Conservation (phyloP, 805 yeast genomes). For the Saccharomycopsis selenospora region DNA sequence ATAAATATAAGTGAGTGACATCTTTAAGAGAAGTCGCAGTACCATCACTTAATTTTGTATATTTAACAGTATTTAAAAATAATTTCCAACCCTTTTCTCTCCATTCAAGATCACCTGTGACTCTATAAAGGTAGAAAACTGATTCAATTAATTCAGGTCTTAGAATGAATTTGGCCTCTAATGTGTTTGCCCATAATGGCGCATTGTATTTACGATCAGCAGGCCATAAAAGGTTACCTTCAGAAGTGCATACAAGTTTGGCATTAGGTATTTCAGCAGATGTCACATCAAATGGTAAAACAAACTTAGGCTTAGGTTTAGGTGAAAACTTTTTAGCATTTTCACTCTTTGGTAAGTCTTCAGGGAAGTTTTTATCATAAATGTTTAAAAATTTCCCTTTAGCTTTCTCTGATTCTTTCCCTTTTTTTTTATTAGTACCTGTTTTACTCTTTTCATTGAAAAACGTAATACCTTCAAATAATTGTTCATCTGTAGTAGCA, state of each 20-base stretch:
- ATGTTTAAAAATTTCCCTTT: conserved; percentile 6
- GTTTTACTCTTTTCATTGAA: conserved; percentile 1
- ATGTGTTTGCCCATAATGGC: conserved; percentile 29
- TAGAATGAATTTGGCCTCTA: conserved; percentile 36
- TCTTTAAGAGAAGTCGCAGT: conserved; percentile 35
- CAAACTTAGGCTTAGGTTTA: conserved; percentile 10
- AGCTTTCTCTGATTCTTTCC: not conserved
- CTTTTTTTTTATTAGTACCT: not conserved
- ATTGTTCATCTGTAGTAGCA: conserved; percentile 6
- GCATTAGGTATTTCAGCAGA: conserved; percentile 6
- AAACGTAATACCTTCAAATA: conserved; percentile 2
- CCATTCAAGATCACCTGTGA: conserved; percentile 54
- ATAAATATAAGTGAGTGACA: conserved; percentile 30
- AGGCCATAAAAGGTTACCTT: conserved; percentile 13
- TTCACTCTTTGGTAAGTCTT: not conserved
- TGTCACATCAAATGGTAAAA: not conserved
- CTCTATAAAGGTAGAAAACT: conserved; percentile 48
- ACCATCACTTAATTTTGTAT: conserved; percentile 24
- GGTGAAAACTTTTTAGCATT: conserved; percentile 8
- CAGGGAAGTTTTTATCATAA: conserved; percentile 10
- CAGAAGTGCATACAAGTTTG: not conserved
- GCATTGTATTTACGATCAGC: conserved; percentile 8
- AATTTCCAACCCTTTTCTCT: conserved; percentile 47
- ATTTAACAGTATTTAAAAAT: conserved; percentile 33
- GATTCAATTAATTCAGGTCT: conserved; percentile 60